Conservation (phyloP, 2,329 filamentous ascomycete species). For the Fusarium hainanense region DNA sequence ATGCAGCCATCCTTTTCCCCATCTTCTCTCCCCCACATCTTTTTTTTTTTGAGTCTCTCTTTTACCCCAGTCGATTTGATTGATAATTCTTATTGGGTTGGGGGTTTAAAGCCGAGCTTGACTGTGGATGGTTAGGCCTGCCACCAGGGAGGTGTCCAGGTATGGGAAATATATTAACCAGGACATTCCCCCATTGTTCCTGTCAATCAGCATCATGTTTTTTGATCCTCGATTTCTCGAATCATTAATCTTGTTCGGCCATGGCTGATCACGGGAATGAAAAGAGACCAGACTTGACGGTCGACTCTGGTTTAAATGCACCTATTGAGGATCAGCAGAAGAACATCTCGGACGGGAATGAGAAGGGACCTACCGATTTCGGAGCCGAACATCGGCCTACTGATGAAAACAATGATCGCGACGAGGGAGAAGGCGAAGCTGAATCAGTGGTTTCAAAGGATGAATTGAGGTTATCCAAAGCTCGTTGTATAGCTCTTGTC, state of each 20-base stretch:
- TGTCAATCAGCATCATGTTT: not conserved
- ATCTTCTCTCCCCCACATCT: slow-evolving; percentile 32
- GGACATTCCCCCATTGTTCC: slow-evolving; percentile 18
- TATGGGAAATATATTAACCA: slow-evolving; percentile 29
- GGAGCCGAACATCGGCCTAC: not conserved
- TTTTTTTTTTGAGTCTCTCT: not conserved
- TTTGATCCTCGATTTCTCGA: not conserved
- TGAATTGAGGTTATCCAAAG: slow-evolving; percentile 58
- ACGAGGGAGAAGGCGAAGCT: slow-evolving; percentile 17
- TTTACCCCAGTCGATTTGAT: slow-evolving; percentile 24
- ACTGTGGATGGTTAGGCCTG: slow-evolving; percentile 5
- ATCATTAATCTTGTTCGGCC: not conserved
- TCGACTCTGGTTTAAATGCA: slow-evolving; percentile 7
- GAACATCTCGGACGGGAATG: slow-evolving; percentile 8
- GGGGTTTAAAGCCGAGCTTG: slow-evolving; percentile 24
- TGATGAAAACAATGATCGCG: not conserved
- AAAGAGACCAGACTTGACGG: slow-evolving; percentile 19
- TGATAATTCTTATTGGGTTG: slow-evolving; percentile 21
- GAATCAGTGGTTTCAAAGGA: slow-evolving; percentile 41
- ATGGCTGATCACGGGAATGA: slow-evolving; percentile 26
- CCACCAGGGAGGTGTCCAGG: not conserved
- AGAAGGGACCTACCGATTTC: slow-evolving; percentile 15
- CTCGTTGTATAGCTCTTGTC: slow-evolving; percentile 65
- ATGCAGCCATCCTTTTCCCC: not conserved
- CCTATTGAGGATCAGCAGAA: slow-evolving; percentile 3